Evolutionary conservation across 75 land plant species (phyloP).

Genomic region (Pinus taeda): DNA sequence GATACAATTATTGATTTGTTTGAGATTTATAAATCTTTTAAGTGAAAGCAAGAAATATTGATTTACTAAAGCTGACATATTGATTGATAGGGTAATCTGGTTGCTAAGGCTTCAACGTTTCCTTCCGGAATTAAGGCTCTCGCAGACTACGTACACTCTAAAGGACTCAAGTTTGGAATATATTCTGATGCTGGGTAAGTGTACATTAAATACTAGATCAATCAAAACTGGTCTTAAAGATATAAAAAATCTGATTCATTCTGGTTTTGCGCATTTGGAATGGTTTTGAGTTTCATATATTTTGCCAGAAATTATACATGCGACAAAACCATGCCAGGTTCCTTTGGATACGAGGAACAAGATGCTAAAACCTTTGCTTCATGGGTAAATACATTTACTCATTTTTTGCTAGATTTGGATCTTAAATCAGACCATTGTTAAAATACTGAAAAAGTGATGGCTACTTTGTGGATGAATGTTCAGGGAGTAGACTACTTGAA

Average conservation of each 20-base stretch:
- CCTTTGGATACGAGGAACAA: slow-evolving; percentile 46
- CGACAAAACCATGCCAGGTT: slow-evolving; percentile 50
- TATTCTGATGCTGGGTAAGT: slow-evolving; percentile 87
- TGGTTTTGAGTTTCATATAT: too few relatives aligned
- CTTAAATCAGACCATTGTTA: too few relatives aligned
- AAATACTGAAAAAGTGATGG: too few relatives aligned
- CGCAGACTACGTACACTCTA: slow-evolving; percentile 89
- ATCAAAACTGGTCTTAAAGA: too few relatives aligned
- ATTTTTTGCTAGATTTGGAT: too few relatives aligned
- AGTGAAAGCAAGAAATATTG: too few relatives aligned
- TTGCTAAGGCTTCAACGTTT: slow-evolving; percentile 60
- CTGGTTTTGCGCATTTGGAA: too few relatives aligned
- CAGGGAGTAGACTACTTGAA: slow-evolving; percentile 49
- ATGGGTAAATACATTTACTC: slow-evolving; percentile 29
- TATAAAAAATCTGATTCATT: too few relatives aligned
- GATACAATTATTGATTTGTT: too few relatives aligned
- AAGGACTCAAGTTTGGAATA: slow-evolving; percentile 87
- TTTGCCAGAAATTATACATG: slow-evolving; percentile 18
- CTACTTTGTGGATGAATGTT: too few relatives aligned
- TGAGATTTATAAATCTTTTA: too few relatives aligned
- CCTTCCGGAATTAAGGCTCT: slow-evolving; percentile 90
- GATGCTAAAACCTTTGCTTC: slow-evolving; percentile 63
- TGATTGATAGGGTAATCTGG: slow-evolving; percentile 61
- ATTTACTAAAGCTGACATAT: too few relatives aligned
- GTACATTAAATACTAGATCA: neutral